These are phyloP conservation scores for Xylaria multiplex DNA, from an alignment of 2,329 filamentous ascomycete genomes.

Conservation along the genomic window DNA sequence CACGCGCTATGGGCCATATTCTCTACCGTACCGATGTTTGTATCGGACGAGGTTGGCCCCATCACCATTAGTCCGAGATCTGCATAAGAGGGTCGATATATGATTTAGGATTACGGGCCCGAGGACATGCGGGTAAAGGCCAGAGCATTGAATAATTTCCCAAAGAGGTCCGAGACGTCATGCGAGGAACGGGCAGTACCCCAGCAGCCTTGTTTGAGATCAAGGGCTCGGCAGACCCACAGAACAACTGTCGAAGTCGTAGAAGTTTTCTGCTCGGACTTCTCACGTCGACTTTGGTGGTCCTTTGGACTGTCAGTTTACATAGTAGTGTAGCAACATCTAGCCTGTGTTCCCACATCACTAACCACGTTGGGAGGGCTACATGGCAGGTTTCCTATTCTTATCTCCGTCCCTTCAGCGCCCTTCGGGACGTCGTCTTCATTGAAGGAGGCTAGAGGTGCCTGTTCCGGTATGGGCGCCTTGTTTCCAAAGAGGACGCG, in stretches of 20 bases:
- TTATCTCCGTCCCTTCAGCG: constrained; percentile 9
- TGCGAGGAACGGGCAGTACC: constrained; percentile 51
- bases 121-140: constrained; percentile 49
- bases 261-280: constrained; percentile 34
- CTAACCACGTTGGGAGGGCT: constrained; percentile 7
- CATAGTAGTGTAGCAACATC: not conserved
- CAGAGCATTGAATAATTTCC: constrained; percentile 56
- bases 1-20: constrained; percentile 32
- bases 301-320: not conserved
- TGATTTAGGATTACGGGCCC: constrained; percentile 46
- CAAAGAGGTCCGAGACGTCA: constrained; percentile 56
- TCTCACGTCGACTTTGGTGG: constrained; percentile 5
- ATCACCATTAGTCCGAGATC: constrained; percentile 44
- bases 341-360: constrained; percentile 11
- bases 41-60: constrained; percentile 41
- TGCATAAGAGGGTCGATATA: constrained; percentile 49
- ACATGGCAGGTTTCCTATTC: constrained; percentile 9
- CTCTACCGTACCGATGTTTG: constrained; percentile 35
- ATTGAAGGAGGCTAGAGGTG: constrained; percentile 19
- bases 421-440: constrained; percentile 8
- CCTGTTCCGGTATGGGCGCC: constrained; percentile 26
- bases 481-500: constrained; percentile 24
- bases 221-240: constrained; percentile 48
- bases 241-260: constrained; percentile 57
- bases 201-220: constrained; percentile 40